Evolutionary conservation across 2,329 filamentous ascomycete species (phyloP).

Genomic region (Xylaria sp.): DNA sequence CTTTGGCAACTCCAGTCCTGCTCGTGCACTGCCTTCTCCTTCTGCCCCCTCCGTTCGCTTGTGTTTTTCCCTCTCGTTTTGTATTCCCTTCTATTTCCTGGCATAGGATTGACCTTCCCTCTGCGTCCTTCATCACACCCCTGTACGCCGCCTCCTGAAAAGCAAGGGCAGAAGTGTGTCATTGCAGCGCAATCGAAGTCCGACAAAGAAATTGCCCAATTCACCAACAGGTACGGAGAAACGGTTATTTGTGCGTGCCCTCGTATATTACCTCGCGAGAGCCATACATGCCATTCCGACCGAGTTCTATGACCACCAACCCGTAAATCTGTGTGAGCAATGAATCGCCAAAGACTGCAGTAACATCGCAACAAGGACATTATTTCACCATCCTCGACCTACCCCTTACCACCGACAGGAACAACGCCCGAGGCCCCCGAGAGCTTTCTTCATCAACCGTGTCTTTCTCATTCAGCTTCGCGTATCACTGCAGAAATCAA

Average conservation of each 20-base stretch:
- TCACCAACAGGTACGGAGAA: slow-evolving; percentile 30
- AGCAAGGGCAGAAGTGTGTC: slow-evolving; percentile 37
- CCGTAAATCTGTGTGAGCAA: slow-evolving; percentile 26
- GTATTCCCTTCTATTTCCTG: slow-evolving; percentile 18
- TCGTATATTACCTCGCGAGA: slow-evolving; percentile 10
- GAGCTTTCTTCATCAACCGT: slow-evolving; percentile 16
- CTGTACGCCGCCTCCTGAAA: slow-evolving; percentile 39
- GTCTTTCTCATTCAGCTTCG: neutral
- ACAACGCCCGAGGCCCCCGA: slow-evolving; percentile 22
- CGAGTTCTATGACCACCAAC: slow-evolving; percentile 17
- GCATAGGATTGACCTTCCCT: slow-evolving; percentile 26
- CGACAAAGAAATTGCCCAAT: slow-evolving; percentile 28
- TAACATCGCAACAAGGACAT: slow-evolving; percentile 42
- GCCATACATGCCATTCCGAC: slow-evolving; percentile 11
- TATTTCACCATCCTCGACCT: slow-evolving; percentile 40
- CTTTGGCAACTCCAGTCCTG: slow-evolving; percentile 16
- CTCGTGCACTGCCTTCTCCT: slow-evolving; percentile 16
- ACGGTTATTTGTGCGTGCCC: slow-evolving; percentile 16
- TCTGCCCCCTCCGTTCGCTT: slow-evolving; percentile 18
- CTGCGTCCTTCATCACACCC: slow-evolving; percentile 32
- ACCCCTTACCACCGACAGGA: slow-evolving; percentile 37
- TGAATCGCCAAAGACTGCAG: slow-evolving; percentile 46
- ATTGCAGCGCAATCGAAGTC: slow-evolving; percentile 39
- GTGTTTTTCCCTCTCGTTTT: slow-evolving; percentile 7
- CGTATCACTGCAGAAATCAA: slow-evolving; percentile 7